Base-by-base conservation (phyloP, 2,329 filamentous ascomycete genomes). In the Verticillium nonalfalfae region DNA sequence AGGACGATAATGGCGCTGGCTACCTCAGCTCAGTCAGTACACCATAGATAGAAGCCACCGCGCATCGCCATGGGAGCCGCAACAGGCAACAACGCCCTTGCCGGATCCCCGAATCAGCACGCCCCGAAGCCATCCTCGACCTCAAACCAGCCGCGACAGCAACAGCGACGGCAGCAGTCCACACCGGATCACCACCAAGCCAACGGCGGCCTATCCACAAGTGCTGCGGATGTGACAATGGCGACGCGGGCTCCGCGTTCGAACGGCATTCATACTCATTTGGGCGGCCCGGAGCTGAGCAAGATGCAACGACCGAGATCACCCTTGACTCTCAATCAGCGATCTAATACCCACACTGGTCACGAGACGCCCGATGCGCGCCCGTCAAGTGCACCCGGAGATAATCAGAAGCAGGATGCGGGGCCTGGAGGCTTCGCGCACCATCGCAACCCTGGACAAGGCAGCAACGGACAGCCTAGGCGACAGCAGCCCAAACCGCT, bases 331-430 rank as follows among this genome's bases (percentile, higher is more conserved):
- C 58, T 54, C 15, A 45, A n/a, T 21, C 64, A 64, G 54, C 59
- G 64, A 57, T 65, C 64, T 45, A 64, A 62, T 34, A 65, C 62
- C 60, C 62, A 64, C 52, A 59, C 58, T 36, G 62, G 62, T 14
- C 38, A 36, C 59, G 39, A 54, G 6, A 5, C 39, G 2, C 10
- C 52, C 45, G 74, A 76, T 59, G 72, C 69, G 60, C 78, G 80
- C 14, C 79, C 79, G 26, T 78, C 76, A 7, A 82, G 75, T 62
- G 80, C 78, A 5, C 79, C 80, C 0, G 77, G 75, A 18, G 75
- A 75, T 61, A 77, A 75, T 31, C 26, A 31, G 60, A 77, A 79
- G 55, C 60, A 62, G 11, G 61, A 59, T 9, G 21, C 57, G 21
- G 59, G 57, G 26, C 38, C 54, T 15, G 62, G 34, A 39, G 61